Evolutionary conservation across 305 asterid genomes (phyloP).

Genomic region (Fraxinus dipetala): DNA sequence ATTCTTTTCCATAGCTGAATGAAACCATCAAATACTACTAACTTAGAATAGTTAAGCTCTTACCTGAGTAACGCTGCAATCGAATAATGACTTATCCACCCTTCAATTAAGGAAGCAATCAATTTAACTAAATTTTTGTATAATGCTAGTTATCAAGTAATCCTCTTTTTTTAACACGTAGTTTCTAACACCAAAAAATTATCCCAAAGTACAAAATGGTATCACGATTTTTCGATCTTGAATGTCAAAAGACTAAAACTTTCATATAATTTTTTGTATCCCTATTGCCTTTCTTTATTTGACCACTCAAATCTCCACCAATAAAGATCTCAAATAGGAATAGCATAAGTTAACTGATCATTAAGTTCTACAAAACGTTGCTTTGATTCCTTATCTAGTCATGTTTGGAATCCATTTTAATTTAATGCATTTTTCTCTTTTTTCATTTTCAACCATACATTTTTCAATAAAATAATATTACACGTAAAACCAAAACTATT

Average conservation of each 20-base stretch:
- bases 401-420: not conserved
- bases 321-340: not conserved
- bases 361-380: not conserved
- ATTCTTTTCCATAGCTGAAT: not conserved
- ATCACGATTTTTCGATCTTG: not conserved
- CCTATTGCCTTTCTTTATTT: not conserved
- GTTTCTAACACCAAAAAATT: not conserved
- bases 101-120: not conserved
- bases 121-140: not conserved
- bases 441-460: not conserved
- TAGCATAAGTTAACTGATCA: not conserved
- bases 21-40: not conserved
- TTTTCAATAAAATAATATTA: too few species aligned
- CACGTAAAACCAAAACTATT: too few species aligned
- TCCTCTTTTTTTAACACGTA: not conserved
- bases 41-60: not conserved
- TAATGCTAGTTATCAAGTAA: not conserved
- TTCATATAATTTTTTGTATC: not conserved
- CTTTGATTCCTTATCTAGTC: not conserved
- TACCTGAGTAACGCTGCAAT: not conserved
- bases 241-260: conserved; percentile 1
- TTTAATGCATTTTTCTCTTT: not conserved
- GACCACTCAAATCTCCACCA: not conserved
- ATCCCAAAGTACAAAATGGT: not conserved
- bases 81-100: not conserved